These are phyloP conservation scores for Diversispora epigaea DNA, from an alignment of 192 early-diverging fungal species.

Conservation along the genomic window DNA sequence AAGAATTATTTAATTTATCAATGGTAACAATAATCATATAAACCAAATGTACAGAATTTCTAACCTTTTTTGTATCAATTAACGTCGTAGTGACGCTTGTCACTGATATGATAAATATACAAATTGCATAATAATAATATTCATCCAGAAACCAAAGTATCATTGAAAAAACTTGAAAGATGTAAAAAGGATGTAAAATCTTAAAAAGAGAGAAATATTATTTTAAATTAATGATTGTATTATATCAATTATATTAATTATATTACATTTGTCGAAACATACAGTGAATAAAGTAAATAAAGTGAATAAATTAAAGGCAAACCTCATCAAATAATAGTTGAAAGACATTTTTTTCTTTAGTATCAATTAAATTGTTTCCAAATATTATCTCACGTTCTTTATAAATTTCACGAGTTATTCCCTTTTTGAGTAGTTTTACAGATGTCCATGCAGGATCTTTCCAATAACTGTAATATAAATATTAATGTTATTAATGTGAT, in stretches of 20 bases:
- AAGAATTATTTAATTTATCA: conserved; percentile 1
- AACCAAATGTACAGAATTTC: conserved; percentile 13
- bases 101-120: conserved; percentile 86
- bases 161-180: conserved; percentile 78
- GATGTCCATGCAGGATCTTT: conserved; percentile 54
- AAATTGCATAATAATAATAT: conserved; percentile 93
- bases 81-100: conserved; percentile 76
- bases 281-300: not conserved
- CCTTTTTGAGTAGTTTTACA: conserved; percentile 44
- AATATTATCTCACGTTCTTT: conserved; percentile 65
- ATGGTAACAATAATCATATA: conserved; percentile 32
- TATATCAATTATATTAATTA: not conserved
- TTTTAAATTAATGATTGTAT: not conserved
- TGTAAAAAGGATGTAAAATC: conserved; percentile 79
- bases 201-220: not conserved
- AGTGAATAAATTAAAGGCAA: not conserved
- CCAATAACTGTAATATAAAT: conserved; percentile 39
- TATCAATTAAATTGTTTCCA: conserved; percentile 71
- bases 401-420: conserved; percentile 54
- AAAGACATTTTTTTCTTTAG: conserved; percentile 61
- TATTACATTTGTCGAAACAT: not conserved
- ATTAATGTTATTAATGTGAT: too few species aligned
- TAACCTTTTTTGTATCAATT: conserved; percentile 68
- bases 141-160: conserved; percentile 84
- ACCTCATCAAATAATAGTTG: conserved; percentile 69